Conservation (phyloP, 2,329 filamentous ascomycete species). For the Fusarium sacchari region DNA sequence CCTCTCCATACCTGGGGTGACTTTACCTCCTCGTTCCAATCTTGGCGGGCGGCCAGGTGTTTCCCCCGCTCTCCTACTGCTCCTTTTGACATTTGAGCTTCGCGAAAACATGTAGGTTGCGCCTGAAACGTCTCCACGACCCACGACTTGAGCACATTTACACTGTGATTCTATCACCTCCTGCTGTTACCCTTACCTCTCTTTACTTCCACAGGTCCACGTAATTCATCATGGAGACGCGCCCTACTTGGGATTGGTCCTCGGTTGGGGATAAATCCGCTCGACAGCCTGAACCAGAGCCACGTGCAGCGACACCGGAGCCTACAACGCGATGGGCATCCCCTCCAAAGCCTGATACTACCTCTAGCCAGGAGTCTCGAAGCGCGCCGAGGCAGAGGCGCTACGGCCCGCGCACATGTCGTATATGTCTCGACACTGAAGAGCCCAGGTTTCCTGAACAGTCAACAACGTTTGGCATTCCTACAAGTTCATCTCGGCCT, state of each 20-base stretch:
- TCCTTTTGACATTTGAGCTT: constrained; percentile 23
- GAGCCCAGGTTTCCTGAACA: constrained; percentile 58
- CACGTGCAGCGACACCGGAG: constrained; percentile 7
- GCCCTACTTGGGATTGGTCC: constrained; percentile 44
- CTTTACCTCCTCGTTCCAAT: constrained; percentile 28
- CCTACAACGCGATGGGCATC: background rate
- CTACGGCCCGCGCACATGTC: constrained; percentile 80
- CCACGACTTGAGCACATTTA: constrained; percentile 18
- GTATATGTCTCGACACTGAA: constrained; percentile 84
- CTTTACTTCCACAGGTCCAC: constrained; percentile 33
- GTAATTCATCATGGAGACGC: constrained; percentile 43
- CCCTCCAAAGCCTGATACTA: constrained; percentile 8
- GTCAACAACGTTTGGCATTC: constrained; percentile 47
- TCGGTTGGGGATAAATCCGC: constrained; percentile 28
- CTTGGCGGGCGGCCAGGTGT: constrained; percentile 34
- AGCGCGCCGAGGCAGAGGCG: constrained; percentile 47
- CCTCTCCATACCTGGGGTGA: constrained; percentile 38
- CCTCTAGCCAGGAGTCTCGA: constrained; percentile 17
- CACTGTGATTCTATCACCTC: constrained; percentile 17
- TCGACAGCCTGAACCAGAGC: constrained; percentile 20
- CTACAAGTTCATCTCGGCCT: constrained; percentile 49
- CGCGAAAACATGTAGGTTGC: constrained; percentile 45
- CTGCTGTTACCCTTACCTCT: constrained; percentile 16
- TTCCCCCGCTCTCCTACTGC: constrained; percentile 35
- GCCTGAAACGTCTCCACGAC: constrained; percentile 33